Base-by-base conservation (phyloP, 228 moss, liverwort and hornwort species). In the Sphagnum fallax region DNA sequence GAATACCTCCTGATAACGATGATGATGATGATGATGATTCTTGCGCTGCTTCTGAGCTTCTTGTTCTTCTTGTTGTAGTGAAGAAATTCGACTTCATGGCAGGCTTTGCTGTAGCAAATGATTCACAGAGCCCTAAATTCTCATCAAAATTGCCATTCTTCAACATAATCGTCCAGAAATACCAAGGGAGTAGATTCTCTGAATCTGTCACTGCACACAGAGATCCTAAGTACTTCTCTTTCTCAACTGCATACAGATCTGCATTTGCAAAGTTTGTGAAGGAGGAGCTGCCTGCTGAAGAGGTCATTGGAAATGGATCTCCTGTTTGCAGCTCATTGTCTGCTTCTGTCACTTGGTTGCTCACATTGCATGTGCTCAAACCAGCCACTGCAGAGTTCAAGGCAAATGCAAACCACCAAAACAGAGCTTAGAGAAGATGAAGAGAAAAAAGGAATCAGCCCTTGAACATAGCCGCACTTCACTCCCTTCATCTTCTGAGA, bases 161-260 rank as follows among this genome's bases (percentile, higher is more conserved):
- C 60, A 95, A 80, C 94, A 95, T 95, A 71, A 95, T 77, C 94
- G 88, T 95, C 94, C 94, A 95, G 64, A 90, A 95, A 66, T 86
- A 79, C 94, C 94, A 95, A 6, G 92, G 80, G 5, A 8, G 13
- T 32, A 32, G 32, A 32, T 32, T 5, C 0, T 64, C 12, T 8
- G 81, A 52, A 4, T 80, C 63, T 18, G 32, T 32, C 32, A 61
- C 84, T 51, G 73, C 70, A 72, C 94, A 95, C 5, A 90, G 76
- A 10, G 77, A 76, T 6, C 77, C 94, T 10, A 95, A 78, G 63
- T 90, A 95, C 68, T 87, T 87, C 79, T 87, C 94, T 75, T 95
- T 95, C 69, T 90, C 94, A 1, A 95, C 81, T 0, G 82, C 90
- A 63, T 87, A 92, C 51, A 84, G 6, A 71, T 95, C 84, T 4